These are phyloP conservation scores for Alternaria postmessia DNA, from an alignment of 2,329 filamentous ascomycete species.

Conservation along the genomic window DNA sequence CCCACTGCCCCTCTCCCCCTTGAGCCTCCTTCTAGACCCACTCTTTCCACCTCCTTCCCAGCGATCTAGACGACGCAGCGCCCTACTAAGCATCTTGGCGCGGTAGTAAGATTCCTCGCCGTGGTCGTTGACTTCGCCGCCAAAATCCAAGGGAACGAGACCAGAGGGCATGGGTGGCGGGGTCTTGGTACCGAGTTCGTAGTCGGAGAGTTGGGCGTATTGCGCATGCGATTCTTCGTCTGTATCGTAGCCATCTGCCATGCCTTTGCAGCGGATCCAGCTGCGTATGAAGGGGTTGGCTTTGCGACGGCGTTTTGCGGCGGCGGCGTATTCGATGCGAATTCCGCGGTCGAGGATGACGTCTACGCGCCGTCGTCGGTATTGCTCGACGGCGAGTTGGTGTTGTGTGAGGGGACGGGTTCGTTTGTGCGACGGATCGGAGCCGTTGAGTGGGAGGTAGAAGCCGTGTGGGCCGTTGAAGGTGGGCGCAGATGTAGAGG, in stretches of 20 bases:
- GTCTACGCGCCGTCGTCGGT: constrained; percentile 80
- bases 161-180: constrained; percentile 57
- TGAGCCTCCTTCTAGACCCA: constrained; percentile 37
- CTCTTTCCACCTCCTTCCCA: constrained; percentile 65
- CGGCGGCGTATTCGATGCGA: constrained; percentile 69
- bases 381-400: constrained; percentile 81
- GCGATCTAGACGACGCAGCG: constrained; percentile 70
- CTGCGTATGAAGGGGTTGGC: constrained; percentile 74
- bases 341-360: constrained; percentile 81
- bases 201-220: constrained; percentile 50
- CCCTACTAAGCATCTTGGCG: constrained; percentile 70
- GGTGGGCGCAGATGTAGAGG: constrained; percentile 41
- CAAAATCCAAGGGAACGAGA: constrained; percentile 64
- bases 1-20: constrained; percentile 18
- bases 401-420: constrained; percentile 81
- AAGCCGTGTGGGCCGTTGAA: constrained; percentile 62
- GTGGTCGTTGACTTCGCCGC: constrained; percentile 72
- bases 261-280: constrained; percentile 66
- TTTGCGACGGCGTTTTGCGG: constrained; percentile 67
- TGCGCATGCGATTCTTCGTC: constrained; percentile 49
- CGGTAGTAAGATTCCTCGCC: constrained; percentile 77
- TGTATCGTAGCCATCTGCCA: constrained; percentile 57
- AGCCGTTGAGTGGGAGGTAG: constrained; percentile 62
- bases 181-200: constrained; percentile 38
- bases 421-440: constrained; percentile 58